Evolutionary conservation across 2,329 filamentous ascomycete genomes (phyloP), one percentile per base, ranked within the genome.

Genomic region (Venturiaceae sp.): DNA sequence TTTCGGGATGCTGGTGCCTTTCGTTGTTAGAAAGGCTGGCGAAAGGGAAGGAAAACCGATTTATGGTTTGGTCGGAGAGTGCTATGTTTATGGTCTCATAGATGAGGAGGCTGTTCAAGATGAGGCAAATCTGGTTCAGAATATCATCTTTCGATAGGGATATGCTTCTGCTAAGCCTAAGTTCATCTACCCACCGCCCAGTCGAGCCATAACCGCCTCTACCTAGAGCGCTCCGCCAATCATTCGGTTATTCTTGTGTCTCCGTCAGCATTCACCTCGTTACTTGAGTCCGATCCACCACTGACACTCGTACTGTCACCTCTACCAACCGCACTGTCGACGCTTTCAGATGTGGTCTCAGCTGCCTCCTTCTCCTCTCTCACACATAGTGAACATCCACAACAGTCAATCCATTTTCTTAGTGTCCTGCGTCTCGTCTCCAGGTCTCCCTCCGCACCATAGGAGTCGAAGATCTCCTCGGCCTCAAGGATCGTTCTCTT

Each of bases 41-140:
- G 44, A 50, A 19, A 9, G 44, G 23, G 9, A 50, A 16, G n/a
- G n/a, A n/a, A n/a, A n/a, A n/a, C n/a, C n/a, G n/a, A n/a, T n/a
- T n/a, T 50, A 11, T 23, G 9, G 21, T 8, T 21, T 54, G 30
- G 52, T 36, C 11, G 52, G 52, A 9, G 52, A 54, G 30, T 54
- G 52, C 52, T 54, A 54, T 54, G 52, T 54, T 30, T 11, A 54
- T 54, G 52, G 52, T 30, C 33, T 54, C 11, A 54, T 54, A 26
- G 21, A 30, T 14, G 52, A 26, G 21, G 52, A 54, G 33, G 36
- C 36, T n/a, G n/a, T n/a, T n/a, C n/a, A n/a, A n/a, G n/a, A n/a
- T n/a, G n/a, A n/a, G n/a, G n/a, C n/a, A n/a, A n/a, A n/a, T n/a
- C n/a, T n/a, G n/a, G n/a, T n/a, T n/a, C n/a, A n/a, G n/a, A n/a